A percentile compares a stretch with the other conserved stretches of the same genome.
These are phyloP conservation scores for Ailanthus altissimus DNA, from an alignment of 345 rosid genomes.

Conservation along the genomic window DNA sequence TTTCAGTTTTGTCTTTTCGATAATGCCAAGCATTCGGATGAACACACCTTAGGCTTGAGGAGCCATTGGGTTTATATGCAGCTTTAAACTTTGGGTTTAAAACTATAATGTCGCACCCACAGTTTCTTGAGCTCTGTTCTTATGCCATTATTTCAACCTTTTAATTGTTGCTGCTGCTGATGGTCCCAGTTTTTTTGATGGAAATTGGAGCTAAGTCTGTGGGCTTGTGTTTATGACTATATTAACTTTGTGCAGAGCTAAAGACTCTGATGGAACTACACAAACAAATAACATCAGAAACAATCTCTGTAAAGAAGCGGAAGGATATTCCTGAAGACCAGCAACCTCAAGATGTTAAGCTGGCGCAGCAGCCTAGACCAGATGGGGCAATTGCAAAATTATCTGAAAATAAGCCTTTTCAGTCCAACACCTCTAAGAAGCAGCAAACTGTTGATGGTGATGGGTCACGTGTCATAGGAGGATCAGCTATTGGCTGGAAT, in stretches of 20 bases:
- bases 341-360: slow-evolving; percentile 22
- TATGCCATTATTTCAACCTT: background rate
- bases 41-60: too few relatives aligned
- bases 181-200: background rate
- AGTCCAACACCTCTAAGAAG: slow-evolving; percentile 23
- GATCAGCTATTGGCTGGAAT: slow-evolving; percentile 93
- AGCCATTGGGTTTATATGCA: background rate
- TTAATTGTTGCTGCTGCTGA: background rate
- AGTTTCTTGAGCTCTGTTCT: background rate
- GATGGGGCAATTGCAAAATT: slow-evolving; percentile 24
- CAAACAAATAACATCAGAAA: slow-evolving; percentile 53
- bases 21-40: too few relatives aligned
- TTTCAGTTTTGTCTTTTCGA: background rate
- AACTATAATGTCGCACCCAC: background rate
- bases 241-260: slow-evolving; percentile 47
- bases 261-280: slow-evolving; percentile 60
- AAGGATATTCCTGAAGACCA: slow-evolving; percentile 39
- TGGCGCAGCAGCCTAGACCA: slow-evolving; percentile 18
- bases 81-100: background rate
- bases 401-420: slow-evolving; percentile 33
- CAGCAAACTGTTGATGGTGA: slow-evolving; percentile 35
- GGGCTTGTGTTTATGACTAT: background rate
- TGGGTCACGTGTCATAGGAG: slow-evolving; percentile 57
- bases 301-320: slow-evolving; percentile 28
- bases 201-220: background rate